phyloP scores from a whole-genome alignment of 2,329 filamentous ascomycete species.

The Colletotrichum australisinense region DNA sequence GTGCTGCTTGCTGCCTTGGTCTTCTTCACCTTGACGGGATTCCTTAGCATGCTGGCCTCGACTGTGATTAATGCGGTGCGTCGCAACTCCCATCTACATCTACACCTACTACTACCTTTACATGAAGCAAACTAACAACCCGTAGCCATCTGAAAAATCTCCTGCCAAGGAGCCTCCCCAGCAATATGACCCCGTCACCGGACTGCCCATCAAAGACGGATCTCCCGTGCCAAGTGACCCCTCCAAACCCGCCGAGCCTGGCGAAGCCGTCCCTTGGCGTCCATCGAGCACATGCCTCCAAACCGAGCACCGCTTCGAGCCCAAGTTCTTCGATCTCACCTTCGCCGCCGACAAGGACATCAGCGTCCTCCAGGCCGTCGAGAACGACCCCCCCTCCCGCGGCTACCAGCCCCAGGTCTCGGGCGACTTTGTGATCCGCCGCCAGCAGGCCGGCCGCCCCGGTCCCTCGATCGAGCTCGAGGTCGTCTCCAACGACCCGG shows the following conservation, averaged over 20 bases:
- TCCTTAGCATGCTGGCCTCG: slow-evolving; percentile 41
- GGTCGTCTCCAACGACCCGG: slow-evolving; percentile 56
- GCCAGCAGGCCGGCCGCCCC: slow-evolving; percentile 43
- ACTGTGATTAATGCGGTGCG: slow-evolving; percentile 44
- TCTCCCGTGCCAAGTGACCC: slow-evolving; percentile 8
- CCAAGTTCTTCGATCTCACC: slow-evolving; percentile 42
- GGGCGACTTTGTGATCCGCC: slow-evolving; percentile 60
- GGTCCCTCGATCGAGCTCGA: slow-evolving; percentile 56
- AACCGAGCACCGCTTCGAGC: slow-evolving; percentile 42
- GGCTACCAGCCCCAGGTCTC: slow-evolving; percentile 50
- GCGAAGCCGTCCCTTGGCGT: slow-evolving; percentile 19
- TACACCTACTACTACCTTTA: background rate
- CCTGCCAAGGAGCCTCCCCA: slow-evolving; percentile 23
- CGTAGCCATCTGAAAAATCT: background rate
- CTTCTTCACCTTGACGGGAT: slow-evolving; percentile 45
- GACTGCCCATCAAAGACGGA: slow-evolving; percentile 28
- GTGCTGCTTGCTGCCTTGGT: slow-evolving; percentile 46
- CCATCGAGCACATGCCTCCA: slow-evolving; percentile 18
- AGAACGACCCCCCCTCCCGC: slow-evolving; percentile 36
- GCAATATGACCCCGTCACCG: slow-evolving; percentile 26
- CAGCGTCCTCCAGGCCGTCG: slow-evolving; percentile 52
- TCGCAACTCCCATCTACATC: background rate
- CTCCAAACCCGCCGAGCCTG: slow-evolving; percentile 3
- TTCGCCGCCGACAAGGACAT: slow-evolving; percentile 51
- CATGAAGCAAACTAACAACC: background rate